phyloP scores from a whole-genome alignment of 106 monocot species.

The Iris macrosiphon region DNA sequence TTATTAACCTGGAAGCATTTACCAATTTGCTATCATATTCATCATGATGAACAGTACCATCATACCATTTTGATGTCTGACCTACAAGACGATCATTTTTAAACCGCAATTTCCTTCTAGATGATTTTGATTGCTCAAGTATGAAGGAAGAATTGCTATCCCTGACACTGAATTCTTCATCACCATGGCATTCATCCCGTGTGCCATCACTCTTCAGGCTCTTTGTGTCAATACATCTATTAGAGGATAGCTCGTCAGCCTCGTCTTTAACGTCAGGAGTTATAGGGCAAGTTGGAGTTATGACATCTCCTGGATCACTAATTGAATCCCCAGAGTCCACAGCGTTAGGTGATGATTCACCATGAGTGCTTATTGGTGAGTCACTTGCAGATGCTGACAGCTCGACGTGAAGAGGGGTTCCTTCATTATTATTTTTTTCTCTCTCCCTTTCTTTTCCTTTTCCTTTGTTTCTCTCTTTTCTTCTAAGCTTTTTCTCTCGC shows the following conservation, averaged over 20 bases:
- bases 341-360: constrained; percentile 22
- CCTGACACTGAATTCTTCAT: constrained; percentile 20
- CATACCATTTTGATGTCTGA: constrained; percentile 31
- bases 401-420: constrained; percentile 9
- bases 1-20: constrained; percentile 17
- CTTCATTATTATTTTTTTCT: constrained; percentile 36
- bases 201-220: constrained; percentile 13
- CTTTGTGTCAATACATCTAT: background rate
- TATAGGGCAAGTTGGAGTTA: background rate
- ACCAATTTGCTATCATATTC: constrained; percentile 8
- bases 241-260: constrained; percentile 22
- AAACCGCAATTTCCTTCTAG: constrained; percentile 45
- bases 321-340: constrained; percentile 34
- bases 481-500: constrained; percentile 78
- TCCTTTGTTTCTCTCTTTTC: constrained; percentile 83
- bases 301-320: constrained; percentile 31
- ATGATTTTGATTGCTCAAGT: constrained; percentile 64
- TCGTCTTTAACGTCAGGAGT: constrained; percentile 18
- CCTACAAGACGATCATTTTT: constrained; percentile 31
- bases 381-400: constrained; percentile 15
- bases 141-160: constrained; percentile 34
- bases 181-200: constrained; percentile 17
- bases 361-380: constrained; percentile 18
- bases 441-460: constrained; percentile 64
- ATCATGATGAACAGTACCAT: constrained; percentile 17